phyloP scores from a whole-genome alignment of 2,329 filamentous ascomycete genomes.

The Fusarium kyushuense region DNA sequence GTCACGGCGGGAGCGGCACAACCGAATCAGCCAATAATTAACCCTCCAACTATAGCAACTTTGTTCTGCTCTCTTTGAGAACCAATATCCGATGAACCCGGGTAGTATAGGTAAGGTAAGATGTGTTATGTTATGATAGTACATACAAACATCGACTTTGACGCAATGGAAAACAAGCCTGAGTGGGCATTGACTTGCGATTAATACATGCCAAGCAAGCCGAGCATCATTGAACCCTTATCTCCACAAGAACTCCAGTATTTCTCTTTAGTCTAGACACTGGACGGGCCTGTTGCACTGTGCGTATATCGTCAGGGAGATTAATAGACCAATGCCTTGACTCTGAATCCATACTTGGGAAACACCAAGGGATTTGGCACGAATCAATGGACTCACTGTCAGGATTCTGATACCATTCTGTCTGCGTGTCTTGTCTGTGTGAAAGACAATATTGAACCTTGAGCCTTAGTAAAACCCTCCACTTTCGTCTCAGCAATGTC shows the following conservation, averaged over 20 bases:
- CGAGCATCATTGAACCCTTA: constrained; percentile 33
- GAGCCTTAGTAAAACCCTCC: constrained; percentile 5
- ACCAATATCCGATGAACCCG: constrained; percentile 40
- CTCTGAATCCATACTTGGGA: not conserved
- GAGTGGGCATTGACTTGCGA: not conserved
- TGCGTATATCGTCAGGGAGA: constrained; percentile 11
- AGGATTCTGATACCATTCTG: not conserved
- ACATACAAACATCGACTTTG: constrained; percentile 6
- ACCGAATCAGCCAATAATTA: constrained; percentile 20
- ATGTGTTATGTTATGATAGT: constrained; percentile 1
- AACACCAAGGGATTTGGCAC: constrained; percentile 7
- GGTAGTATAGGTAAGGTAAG: constrained; percentile 5
- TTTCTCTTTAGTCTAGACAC: constrained; percentile 16
- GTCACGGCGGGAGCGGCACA: constrained; percentile 33
- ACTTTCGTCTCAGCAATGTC: constrained; percentile 3
- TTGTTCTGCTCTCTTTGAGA: constrained; percentile 26
- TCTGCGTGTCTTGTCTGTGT: not conserved
- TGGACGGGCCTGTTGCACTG: constrained; percentile 9
- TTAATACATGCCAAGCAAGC: constrained; percentile 23
- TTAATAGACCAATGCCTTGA: constrained; percentile 15
- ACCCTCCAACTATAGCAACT: not conserved
- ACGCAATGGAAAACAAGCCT: constrained; percentile 1
- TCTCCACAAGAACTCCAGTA: constrained; percentile 28
- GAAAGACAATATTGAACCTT: constrained; percentile 4
- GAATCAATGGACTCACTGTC: constrained; percentile 6